phyloP scores from a whole-genome alignment of 768 basidiomycete species.

The button mushroom (Agaricus bisporus) region DNA sequence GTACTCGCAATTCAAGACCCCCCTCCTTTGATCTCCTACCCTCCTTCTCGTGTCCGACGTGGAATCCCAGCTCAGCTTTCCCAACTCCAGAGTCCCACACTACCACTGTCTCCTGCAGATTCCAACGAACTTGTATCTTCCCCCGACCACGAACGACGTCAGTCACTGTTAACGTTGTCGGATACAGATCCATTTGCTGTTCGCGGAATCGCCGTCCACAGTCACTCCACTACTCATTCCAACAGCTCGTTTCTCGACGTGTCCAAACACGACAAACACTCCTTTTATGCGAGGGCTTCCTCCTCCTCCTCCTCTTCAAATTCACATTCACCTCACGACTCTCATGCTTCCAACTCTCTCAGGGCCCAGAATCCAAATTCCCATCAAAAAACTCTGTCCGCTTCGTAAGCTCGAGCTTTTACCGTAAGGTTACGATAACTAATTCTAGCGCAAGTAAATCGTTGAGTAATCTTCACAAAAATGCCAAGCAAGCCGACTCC shows the following conservation, averaged over 20 bases:
- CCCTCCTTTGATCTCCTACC: constrained; percentile 20
- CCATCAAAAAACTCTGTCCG: background rate
- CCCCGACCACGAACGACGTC: constrained; percentile 36
- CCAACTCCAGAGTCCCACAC: constrained; percentile 48
- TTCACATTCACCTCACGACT: constrained; percentile 30
- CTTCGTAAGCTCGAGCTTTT: constrained; percentile 7
- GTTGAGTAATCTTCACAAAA: constrained; percentile 1
- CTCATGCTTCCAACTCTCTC: constrained; percentile 18
- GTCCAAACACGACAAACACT: constrained; percentile 31
- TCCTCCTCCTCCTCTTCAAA: constrained; percentile 56
- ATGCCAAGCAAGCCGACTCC: constrained; percentile 3
- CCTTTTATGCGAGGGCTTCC: constrained; percentile 39
- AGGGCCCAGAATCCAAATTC: background rate
- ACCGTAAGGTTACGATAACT: background rate
- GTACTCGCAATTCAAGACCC: constrained; percentile 48
- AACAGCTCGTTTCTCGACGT: constrained; percentile 43
- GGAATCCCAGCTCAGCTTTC: constrained; percentile 19
- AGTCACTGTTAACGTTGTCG: constrained; percentile 56
- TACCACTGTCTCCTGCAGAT: constrained; percentile 49
- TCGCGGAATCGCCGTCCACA: constrained; percentile 37
- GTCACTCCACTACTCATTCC: constrained; percentile 48
- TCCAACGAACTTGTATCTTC: constrained; percentile 51
- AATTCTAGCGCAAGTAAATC: constrained; percentile 1
- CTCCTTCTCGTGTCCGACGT: constrained; percentile 13
- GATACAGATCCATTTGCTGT: constrained; percentile 63